Evolutionary conservation across 2,329 filamentous ascomycete species (phyloP).

Genomic region (Fusarium sp.): DNA sequence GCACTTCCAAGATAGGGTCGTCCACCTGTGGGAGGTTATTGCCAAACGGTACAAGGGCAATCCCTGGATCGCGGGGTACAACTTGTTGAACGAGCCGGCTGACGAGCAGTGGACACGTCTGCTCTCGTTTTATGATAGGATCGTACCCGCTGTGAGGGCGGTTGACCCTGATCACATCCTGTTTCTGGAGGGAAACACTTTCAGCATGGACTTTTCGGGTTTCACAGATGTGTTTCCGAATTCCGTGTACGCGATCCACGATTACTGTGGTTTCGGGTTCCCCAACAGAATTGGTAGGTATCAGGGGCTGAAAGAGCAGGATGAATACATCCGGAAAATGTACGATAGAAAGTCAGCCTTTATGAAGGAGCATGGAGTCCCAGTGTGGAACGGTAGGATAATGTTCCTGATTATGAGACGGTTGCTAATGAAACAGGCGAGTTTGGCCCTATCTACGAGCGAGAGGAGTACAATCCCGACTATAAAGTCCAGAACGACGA

Average conservation of each 20-base stretch:
- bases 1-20: slow-evolving; percentile 55
- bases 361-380: slow-evolving; percentile 52
- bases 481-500: slow-evolving; percentile 45
- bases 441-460: slow-evolving; percentile 61
- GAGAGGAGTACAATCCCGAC: slow-evolving; percentile 46
- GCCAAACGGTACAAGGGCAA: slow-evolving; percentile 54
- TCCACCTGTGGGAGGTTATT: slow-evolving; percentile 56
- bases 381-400: slow-evolving; percentile 53
- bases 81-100: slow-evolving; percentile 47
- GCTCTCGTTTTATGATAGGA: slow-evolving; percentile 51
- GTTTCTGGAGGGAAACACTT: slow-evolving; percentile 62
- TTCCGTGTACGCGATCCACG: slow-evolving; percentile 62
- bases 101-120: slow-evolving; percentile 48
- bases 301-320: slow-evolving; percentile 52
- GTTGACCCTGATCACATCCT: slow-evolving; percentile 59
- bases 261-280: slow-evolving; percentile 64
- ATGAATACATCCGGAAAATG: slow-evolving; percentile 40
- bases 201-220: slow-evolving; percentile 42
- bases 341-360: slow-evolving; percentile 56
- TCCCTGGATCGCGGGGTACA: slow-evolving; percentile 54
- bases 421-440: slow-evolving; percentile 46
- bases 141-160: slow-evolving; percentile 51
- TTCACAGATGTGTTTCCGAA: slow-evolving; percentile 54
- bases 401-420: accelerated
- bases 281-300: slow-evolving; percentile 51